Percentiles rank a stretch among this genome's conserved stretches.
These are phyloP conservation scores for Lactarius deliciosus DNA, from an alignment of 768 basidiomycete species.

Conservation along the genomic window DNA sequence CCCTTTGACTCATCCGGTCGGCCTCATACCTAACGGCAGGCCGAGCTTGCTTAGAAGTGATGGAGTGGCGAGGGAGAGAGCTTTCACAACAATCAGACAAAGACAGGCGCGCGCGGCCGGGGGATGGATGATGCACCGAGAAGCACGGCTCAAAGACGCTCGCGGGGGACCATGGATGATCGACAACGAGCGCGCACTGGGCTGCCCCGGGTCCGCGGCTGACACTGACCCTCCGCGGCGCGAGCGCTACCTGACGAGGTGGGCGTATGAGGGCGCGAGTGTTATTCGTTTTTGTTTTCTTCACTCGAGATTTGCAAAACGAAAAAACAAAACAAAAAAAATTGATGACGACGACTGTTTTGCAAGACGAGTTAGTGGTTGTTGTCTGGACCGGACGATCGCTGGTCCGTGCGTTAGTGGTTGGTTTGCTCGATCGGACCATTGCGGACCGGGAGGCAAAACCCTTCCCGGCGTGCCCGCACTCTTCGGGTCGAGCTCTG, in stretches of 20 bases:
- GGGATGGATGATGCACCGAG: slow-evolving; percentile 25
- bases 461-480: no score
- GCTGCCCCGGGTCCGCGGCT: slow-evolving; percentile 27
- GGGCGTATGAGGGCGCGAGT: slow-evolving; percentile 4
- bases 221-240: slow-evolving; percentile 21
- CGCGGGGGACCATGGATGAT: slow-evolving; percentile 20
- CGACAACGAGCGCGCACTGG: slow-evolving; percentile 25
- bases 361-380: no score
- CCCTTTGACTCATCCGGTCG: neutral
- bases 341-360: no score
- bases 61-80: neutral
- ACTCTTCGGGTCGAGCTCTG: neutral
- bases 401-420: slow-evolving; percentile 11
- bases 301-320: neutral
- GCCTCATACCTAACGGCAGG: neutral
- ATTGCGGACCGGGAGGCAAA: neutral
- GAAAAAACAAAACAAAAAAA: no score
- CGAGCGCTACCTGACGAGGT: slow-evolving; percentile 13
- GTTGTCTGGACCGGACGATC: no score
- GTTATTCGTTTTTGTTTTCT: neutral
- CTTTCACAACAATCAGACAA: neutral
- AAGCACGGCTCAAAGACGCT: slow-evolving; percentile 21
- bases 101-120: slow-evolving; percentile 2
- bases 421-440: neutral
- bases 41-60: neutral